Base-by-base conservation (phyloP, 2,329 filamentous ascomycete genomes). In the Nannizziopsis arthrosporioides region DNA sequence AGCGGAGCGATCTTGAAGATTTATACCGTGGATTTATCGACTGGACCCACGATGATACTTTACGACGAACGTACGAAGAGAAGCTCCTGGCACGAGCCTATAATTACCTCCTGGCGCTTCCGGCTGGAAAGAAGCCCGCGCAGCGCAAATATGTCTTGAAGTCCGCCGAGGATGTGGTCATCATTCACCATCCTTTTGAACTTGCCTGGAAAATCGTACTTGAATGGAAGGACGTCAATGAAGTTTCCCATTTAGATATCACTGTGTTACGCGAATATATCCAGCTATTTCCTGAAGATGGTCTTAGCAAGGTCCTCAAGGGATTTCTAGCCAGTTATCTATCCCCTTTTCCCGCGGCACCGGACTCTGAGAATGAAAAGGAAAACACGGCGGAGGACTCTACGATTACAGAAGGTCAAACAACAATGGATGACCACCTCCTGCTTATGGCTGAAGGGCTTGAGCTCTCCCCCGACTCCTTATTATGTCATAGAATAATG, bases 161-260 rank as follows among this genome's bases (percentile, higher is more conserved):
- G 51, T 71, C 92, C 45, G 88, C 90, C 0, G 80, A 82, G 53
- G 92, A 90, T 52, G 94, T 98, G 85, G 90, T 98, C 52, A 85
- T 94, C 51, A 92, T 98, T 62, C 89, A 90, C 57, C 88, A 96
- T 57, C 85, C 87, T 0, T 94, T 83, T 66, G 79, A 82, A 54
- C 73, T 93, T 12, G 92, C 92, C 0, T 98, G 93, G 93, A 83
- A 87, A 57, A 82, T 95, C 52, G 77, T 84, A 27, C 73, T 98
- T 50, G 86, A 96, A 60, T 96, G 90, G 85, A 78, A 84, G 56
- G 89, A 95, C 63, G 71, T 80, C 37, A 80, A 85, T 56, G 77
- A 78, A 41, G 75, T 92, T 42, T 71, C 75, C n/a, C 78, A 86
- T 19, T 84, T 87, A 71, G 89, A 96, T 60, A 76, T 79, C 38